Evolutionary conservation across 2,329 filamentous ascomycete species (phyloP), one percentile per base, ranked within the genome.

Genomic region (Aspergillus pseudoglaucus): DNA sequence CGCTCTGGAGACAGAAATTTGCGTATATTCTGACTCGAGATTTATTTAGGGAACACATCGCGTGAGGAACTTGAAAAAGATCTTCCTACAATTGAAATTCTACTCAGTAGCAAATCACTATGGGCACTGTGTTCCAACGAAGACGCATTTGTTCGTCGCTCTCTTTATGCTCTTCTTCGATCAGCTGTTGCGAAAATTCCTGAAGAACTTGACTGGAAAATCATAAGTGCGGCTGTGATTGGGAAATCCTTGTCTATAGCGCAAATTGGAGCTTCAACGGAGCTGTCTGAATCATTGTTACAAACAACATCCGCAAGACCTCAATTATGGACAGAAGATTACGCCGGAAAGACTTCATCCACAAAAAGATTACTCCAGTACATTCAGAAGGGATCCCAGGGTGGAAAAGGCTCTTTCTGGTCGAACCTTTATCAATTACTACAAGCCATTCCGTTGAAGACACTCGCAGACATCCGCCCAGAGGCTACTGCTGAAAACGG

Each of bases 371-470:
- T 98, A 3, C 78, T 80, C 44, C 74, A 82, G 7, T 93, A 94
- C 56, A 73, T 97, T 6, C 83, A 87, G 52, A 87, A 84, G 58
- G 91, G 93, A 2, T 95, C 91, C 0, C 88, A 96, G 60, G 81
- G 83, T n/a, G 85, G 86, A 3, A 74, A 81, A 0, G 70, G 76
- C 3, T 78, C 76, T 8, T 95, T 84, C 61, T 98, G 93, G 93
- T 68, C 75, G 22, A 80, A 79, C 14, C 64, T 95, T 27, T 74
- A 78, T 35, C 72, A 75, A 25, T 68, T 97, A 0, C 63, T 95
- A 44, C 64, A 68, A 20, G 63, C 63, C 6, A 57, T 87, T 10
- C 84, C 84, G 4, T 49, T 61, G 5, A 72, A 78, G 18, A 65
- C 83, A 43, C 50, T 71, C 32, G 59, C 57, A 39, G 55, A 62